Evolutionary conservation across 108 stramenopile genomes (phyloP), one percentile per base, ranked within the genome.

Genomic region (Nitzschia sp.): DNA sequence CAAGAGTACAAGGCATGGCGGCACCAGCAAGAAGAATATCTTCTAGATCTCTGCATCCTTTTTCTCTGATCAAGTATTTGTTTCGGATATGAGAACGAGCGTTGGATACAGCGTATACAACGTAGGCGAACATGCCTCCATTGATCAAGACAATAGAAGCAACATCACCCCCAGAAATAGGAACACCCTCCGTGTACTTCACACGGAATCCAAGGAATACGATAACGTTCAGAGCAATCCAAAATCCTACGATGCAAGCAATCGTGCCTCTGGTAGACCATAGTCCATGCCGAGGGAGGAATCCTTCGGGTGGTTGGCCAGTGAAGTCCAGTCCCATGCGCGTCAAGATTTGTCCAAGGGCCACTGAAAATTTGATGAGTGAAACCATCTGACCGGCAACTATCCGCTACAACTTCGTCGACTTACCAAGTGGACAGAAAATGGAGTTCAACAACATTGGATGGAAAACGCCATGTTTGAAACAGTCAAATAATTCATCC

Each of bases 301-400:
- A 34, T 77, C 63, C 63, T 39, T 26, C 55, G 44, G 55, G n/a
- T 12, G 69, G 57, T 40, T 63, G 29, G 29, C 89, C 92, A 17
- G 73, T 72, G 77, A 86, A 87, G 62, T 90, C 87, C 1, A 93
- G 64, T 22, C 78, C 75, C 46, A 84, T 56, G 66, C 89, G 58
- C 34, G 80, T 85, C 86, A 87, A 82, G 21, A 93, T 71, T 80
- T 93, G 89, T 9, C 80, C 75, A 10, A 93, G 79, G 21, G 83
- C 79, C 51, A 88, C 83, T 81, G 65, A 7, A 68, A 50, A 50
- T n/a, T 52, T 15, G 22, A 38, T 20, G 39, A 59, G 10, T 10
- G 50, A 68, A 37, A 37, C n/a, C 50, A 24, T 51, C 17, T 3
- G 8, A 20, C 38, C 14, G 7, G 3, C 51, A 55, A 1, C 54